phyloP scores from a whole-genome alignment of 108 stramenopile genomes.

The Pseudonitzschia multiseries region DNA sequence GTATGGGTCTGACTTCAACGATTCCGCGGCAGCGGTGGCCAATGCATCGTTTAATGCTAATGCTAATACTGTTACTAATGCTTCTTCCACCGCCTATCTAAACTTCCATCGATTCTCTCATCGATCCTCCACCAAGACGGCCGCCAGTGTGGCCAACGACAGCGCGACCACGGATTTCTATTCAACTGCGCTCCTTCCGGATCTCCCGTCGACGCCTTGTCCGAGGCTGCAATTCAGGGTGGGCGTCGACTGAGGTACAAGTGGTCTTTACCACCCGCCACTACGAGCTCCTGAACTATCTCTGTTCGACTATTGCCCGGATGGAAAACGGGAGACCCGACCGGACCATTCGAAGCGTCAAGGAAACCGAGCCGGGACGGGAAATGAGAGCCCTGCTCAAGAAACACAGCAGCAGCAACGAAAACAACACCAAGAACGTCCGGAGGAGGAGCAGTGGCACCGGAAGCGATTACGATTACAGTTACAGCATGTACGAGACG shows the following conservation, averaged over 20 bases:
- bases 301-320: conserved; percentile 44
- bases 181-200: conserved; percentile 16
- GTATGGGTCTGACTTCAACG: too few species aligned
- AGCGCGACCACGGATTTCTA: background rate
- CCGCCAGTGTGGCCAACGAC: too few species aligned
- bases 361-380: conserved; percentile 26
- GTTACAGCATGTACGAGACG: too few species aligned
- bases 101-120: too few species aligned
- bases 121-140: too few species aligned
- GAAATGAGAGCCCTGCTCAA: conserved; percentile 17
- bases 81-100: too few species aligned
- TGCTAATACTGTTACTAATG: too few species aligned
- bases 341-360: conserved; percentile 48
- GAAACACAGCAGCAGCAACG: background rate
- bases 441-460: background rate
- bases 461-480: background rate
- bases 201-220: conserved; percentile 1
- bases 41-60: too few species aligned
- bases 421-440: background rate
- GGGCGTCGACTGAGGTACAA: conserved; percentile 48
- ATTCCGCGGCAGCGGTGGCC: too few species aligned
- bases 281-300: conserved; percentile 51
- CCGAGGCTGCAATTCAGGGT: conserved; percentile 44
- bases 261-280: conserved; percentile 58
- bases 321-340: conserved; percentile 67